phyloP scores from a whole-genome alignment of 2,329 filamentous ascomycete species.

The Cordyceps pruinosa region DNA sequence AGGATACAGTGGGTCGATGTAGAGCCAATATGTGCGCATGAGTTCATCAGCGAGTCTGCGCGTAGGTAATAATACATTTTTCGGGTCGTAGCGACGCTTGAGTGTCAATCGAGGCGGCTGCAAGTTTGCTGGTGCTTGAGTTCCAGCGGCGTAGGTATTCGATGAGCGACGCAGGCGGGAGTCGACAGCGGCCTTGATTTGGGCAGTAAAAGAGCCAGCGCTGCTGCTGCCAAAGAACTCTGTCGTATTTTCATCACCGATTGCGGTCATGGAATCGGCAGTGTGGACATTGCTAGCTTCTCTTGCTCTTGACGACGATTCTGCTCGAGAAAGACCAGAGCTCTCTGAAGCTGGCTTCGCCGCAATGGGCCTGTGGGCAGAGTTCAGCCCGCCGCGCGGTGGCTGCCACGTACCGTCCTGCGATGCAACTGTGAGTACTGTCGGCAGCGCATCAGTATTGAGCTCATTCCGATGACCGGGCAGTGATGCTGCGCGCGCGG shows the following conservation, averaged over 20 bases:
- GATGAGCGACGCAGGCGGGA: conserved; percentile 17
- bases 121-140: background rate
- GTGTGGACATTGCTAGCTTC: conserved; percentile 24
- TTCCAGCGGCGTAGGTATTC: background rate
- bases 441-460: background rate
- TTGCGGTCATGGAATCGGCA: conserved; percentile 39
- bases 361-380: conserved; percentile 9
- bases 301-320: background rate
- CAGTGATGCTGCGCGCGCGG: background rate
- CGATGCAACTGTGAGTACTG: background rate
- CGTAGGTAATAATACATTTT: conserved; percentile 36
- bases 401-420: background rate
- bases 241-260: conserved; percentile 32
- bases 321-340: background rate
- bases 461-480: background rate
- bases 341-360: background rate
- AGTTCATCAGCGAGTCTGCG: conserved; percentile 38
- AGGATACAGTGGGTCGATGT: conserved; percentile 40
- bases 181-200: conserved; percentile 38
- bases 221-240: conserved; percentile 43
- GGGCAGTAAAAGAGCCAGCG: conserved; percentile 38
- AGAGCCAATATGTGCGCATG: conserved; percentile 39
- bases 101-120: background rate
- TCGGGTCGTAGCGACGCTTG: conserved; percentile 15
- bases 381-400: background rate